A percentile compares a stretch with the other conserved stretches of the same genome.
These are phyloP conservation scores for Eucalyptus dawsonii DNA, from an alignment of 345 rosid genomes.

Conservation along the genomic window DNA sequence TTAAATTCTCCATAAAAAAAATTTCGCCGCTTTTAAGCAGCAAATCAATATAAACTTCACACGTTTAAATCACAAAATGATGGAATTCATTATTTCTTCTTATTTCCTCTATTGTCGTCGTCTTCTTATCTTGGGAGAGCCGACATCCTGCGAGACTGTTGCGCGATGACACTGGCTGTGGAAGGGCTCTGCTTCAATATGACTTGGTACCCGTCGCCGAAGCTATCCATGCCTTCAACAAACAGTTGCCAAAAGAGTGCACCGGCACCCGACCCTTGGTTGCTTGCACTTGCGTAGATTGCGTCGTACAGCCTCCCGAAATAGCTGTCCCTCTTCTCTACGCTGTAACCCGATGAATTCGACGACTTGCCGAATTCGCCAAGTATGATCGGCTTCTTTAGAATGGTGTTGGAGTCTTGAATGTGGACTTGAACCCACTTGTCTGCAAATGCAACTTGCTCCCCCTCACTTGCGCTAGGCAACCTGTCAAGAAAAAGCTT, in stretches of 20 bases:
- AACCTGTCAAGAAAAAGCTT: conserved; percentile 24
- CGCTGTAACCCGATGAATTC: conserved; percentile 27
- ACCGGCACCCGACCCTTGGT: conserved; percentile 37
- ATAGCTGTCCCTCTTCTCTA: conserved; percentile 32
- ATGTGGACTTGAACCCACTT: conserved; percentile 40
- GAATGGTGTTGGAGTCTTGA: conserved; percentile 19
- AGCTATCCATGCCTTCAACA: conserved; percentile 20
- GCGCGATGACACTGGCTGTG: conserved; percentile 35
- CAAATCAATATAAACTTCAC: background rate
- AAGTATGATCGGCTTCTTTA: conserved; percentile 47
- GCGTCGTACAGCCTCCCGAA: conserved; percentile 24
- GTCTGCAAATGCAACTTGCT: conserved; percentile 25
- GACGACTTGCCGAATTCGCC: conserved; percentile 58
- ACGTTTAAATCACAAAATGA: background rate
- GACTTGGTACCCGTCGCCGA: conserved; percentile 54
- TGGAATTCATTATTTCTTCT: background rate
- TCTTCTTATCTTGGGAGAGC: background rate
- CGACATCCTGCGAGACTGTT: conserved; percentile 38
- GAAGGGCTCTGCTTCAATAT: conserved; percentile 37
- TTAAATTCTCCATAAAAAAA: background rate
- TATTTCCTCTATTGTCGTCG: background rate
- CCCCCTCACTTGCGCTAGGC: conserved; percentile 17
- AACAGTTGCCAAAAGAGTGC: conserved; percentile 70
- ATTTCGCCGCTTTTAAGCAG: background rate
- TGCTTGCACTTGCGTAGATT: conserved; percentile 29